Evolutionary conservation across 331 rosid species (phyloP).

Genomic region (Erythrophleum ivorense): DNA sequence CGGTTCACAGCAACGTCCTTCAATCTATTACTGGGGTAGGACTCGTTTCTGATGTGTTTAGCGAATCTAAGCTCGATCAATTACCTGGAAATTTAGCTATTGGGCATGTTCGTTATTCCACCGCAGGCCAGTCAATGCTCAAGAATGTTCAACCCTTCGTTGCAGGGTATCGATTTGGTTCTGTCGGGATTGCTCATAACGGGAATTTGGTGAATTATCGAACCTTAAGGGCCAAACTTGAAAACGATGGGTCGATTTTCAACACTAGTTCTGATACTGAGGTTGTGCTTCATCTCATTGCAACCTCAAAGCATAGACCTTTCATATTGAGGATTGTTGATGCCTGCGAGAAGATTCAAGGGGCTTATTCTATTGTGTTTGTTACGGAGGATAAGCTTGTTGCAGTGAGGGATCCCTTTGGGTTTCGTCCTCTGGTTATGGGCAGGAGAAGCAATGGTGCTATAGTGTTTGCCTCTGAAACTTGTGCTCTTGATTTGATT

Average conservation of each 20-base stretch:
- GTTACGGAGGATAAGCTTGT: conserved; percentile 77
- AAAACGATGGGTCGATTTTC: conserved; percentile 79
- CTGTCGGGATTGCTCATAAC: conserved; percentile 90
- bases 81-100: conserved; percentile 71
- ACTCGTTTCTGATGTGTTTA: conserved; percentile 81
- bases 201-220: conserved; percentile 85
- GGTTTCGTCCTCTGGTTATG: conserved; percentile 92
- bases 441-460: conserved; percentile 86
- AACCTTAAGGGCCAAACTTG: conserved; percentile 62
- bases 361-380: conserved; percentile 87
- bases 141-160: conserved; percentile 90
- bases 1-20: conserved; percentile 59
- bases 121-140: conserved; percentile 81
- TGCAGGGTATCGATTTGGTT: conserved; percentile 81
- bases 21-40: conserved; percentile 79
- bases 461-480: conserved; percentile 88
- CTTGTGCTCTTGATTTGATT: conserved; percentile 89
- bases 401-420: conserved; percentile 82
- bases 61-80: conserved; percentile 60
- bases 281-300: conserved; percentile 88
- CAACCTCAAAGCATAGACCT: conserved; percentile 74
- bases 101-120: conserved; percentile 89
- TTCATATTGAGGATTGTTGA: conserved; percentile 73
- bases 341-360: conserved; percentile 81
- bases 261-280: conserved; percentile 89